Base-by-base conservation (phyloP, 805 yeast species). In the Candida maltosa region DNA sequence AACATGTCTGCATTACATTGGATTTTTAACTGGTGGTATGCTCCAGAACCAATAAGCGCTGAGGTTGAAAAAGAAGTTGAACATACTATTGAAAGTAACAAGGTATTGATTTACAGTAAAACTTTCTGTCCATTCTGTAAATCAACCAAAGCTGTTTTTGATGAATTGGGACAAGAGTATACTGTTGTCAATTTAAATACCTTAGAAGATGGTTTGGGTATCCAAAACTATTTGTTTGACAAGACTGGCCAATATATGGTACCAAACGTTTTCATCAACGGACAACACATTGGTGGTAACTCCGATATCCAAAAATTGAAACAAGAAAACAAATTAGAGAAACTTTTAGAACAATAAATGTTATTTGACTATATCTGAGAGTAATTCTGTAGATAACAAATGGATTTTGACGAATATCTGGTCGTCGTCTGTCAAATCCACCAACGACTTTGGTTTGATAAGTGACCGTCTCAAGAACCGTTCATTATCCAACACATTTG, bases 381-480 rank as follows among this genome's bases (percentile, higher is more conserved):
- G 48, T 16, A 83, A 49, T 36, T 70, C 75, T 0, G 78, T 51
- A 17, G 79, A 82, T 81, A 87, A 80, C 8, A 78, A 54, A 51
- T 83, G 91, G 9, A 81, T 55, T 41, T 75, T 72, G 15, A 78
- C 65, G 41, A 82, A 73, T 8, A 77, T 57, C 18, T 70, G 60
- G 4, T 66, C 70, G 43, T 80, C 84, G 2, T 71, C 66, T 9
- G 80, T 55, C 32, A 83, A 59, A 31, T 75, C 80, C 2, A 71
- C 65, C 40, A 83, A 50, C 32, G 77, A 75, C 43, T 66, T 70
- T 1, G 83, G 80, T 38, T 74, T 69, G 22, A 78, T 76, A 33
- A 70, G 56, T 16, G 75, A 70, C 14, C 84, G 69, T 37, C 88
- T 61, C 26, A 83, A 55, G 48, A 71, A 83, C 16, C 73, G 59